These are phyloP conservation scores for Blastomyces emzantsi DNA, from an alignment of 2,329 filamentous ascomycete species.

Conservation along the genomic window DNA sequence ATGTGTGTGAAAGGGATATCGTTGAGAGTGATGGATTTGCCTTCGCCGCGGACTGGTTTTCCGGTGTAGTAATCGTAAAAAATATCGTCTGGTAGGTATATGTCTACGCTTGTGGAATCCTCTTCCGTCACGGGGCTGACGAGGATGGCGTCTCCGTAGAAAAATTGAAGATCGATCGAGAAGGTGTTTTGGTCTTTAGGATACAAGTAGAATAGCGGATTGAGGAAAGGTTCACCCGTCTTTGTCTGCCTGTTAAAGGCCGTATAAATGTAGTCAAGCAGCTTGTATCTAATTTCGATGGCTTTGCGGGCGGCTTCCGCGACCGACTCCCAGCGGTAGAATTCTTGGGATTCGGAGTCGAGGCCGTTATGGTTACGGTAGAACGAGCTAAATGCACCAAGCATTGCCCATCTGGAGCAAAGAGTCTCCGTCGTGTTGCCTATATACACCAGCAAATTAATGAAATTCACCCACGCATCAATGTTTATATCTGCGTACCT, in stretches of 20 bases:
- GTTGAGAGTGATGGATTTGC: conserved; percentile 35
- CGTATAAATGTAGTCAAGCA: conserved; percentile 76
- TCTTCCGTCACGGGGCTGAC: conserved; percentile 49
- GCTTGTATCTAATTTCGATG: conserved; percentile 62
- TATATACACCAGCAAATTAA: not conserved
- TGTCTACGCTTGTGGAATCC: conserved; percentile 43
- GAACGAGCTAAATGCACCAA: conserved; percentile 67
- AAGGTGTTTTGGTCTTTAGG: conserved; percentile 48
- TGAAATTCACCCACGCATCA: not conserved
- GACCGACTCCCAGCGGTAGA: conserved; percentile 60
- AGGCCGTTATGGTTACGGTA: conserved; percentile 63
- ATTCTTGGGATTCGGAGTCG: conserved; percentile 53
- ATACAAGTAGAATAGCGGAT: conserved; percentile 65
- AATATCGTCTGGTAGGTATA: conserved; percentile 49
- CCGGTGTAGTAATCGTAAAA: conserved; percentile 55
- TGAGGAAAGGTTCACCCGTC: conserved; percentile 56
- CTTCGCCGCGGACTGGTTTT: conserved; percentile 38
- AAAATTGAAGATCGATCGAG: conserved; percentile 48
- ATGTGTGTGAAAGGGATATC: conserved; percentile 46
- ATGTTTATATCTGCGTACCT: conserved; percentile 19
- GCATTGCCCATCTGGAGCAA: conserved; percentile 65
- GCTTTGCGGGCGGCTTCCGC: conserved; percentile 56
- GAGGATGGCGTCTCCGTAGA: conserved; percentile 49
- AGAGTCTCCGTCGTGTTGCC: conserved; percentile 55
- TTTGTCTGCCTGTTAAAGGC: conserved; percentile 52